These are phyloP conservation scores for Trichoderma lentiforme DNA, from an alignment of 2,329 filamentous ascomycete species.

Conservation along the genomic window DNA sequence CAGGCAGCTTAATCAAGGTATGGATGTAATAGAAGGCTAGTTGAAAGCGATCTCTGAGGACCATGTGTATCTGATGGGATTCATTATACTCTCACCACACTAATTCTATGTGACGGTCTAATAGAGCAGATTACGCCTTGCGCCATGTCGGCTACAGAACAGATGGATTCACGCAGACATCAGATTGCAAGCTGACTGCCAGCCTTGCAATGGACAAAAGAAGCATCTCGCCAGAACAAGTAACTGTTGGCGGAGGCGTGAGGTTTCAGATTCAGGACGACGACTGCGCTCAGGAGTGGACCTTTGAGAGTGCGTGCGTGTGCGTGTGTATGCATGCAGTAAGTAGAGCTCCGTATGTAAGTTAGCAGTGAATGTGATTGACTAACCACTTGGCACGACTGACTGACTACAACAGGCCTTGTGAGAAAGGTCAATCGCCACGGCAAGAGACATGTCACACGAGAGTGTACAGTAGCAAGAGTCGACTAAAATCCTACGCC, in stretches of 20 bases:
- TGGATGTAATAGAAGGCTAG: background rate
- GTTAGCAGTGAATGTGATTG: background rate
- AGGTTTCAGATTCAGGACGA: slow-evolving; percentile 5
- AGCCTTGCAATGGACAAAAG: background rate
- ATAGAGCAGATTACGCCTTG: background rate
- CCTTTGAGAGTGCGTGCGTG: background rate
- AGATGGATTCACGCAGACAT: background rate
- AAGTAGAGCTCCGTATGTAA: background rate
- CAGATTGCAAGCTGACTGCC: background rate
- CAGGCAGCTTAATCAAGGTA: background rate
- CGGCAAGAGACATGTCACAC: background rate
- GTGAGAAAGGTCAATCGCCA: background rate
- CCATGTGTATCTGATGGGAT: background rate
- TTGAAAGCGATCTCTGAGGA: background rate
- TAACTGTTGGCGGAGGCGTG: background rate
- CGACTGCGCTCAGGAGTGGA: background rate
- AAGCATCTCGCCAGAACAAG: background rate
- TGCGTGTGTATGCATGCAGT: background rate
- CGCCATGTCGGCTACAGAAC: background rate
- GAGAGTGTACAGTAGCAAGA: background rate
- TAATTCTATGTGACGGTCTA: background rate
- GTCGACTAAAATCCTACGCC: background rate
- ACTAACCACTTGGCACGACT: background rate
- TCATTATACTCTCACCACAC: background rate
- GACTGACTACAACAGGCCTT: background rate